Base-by-base conservation (phyloP, 2,329 filamentous ascomycete genomes). In the Fusarium lateritium region DNA sequence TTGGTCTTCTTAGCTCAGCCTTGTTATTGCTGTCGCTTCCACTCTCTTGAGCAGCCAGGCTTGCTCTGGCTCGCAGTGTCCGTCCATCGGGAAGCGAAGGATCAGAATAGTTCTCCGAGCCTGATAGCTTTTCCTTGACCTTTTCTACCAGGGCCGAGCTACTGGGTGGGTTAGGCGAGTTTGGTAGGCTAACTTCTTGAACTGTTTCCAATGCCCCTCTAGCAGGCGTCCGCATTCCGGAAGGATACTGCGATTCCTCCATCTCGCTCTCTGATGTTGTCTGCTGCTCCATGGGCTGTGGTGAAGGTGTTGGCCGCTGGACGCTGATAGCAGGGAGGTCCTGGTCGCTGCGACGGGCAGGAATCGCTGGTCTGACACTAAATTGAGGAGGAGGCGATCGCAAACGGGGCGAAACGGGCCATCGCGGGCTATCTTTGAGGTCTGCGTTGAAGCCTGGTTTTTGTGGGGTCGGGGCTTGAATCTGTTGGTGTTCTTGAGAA, bases 101-200 rank as follows among this genome's bases (percentile, higher is more conserved):
- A 53, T 86, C 84, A 10, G 81, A 79, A 43, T 83, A 81, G 22
- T 80, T 79, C 26, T 80, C 78, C 17, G 80, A 73, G 58, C 80
- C 80, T 6, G 77, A 74, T 10, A 85, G 78, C 72, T 84, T 85
- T 66, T 88, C 83, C 43, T 83, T 83, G 24, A 83, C 80, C 77
- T 83, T 86, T 59, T 88, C 86, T 52, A 86, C 72, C 36, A 81
- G 62, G 24, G 82, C 81, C 17, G 82, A 79, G 62, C 84, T 83
- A 63, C 81, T 73, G 33, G 76, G 77, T 50, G 80, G 81, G 73
- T 79, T 83, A 75, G 93, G 92, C 2, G 92, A 92, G 50, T 89
- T 90, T 43, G 91, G 89, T 63, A 93, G 88, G 80, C 93, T 96
- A 55, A 92, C 90, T 83, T 98, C 95, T 77, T 97, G 92, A 17